Evolutionary conservation across 768 basidiomycete species (phyloP), one percentile per base, ranked within the genome.

Genomic region (Kwoniella mangroviensis): DNA sequence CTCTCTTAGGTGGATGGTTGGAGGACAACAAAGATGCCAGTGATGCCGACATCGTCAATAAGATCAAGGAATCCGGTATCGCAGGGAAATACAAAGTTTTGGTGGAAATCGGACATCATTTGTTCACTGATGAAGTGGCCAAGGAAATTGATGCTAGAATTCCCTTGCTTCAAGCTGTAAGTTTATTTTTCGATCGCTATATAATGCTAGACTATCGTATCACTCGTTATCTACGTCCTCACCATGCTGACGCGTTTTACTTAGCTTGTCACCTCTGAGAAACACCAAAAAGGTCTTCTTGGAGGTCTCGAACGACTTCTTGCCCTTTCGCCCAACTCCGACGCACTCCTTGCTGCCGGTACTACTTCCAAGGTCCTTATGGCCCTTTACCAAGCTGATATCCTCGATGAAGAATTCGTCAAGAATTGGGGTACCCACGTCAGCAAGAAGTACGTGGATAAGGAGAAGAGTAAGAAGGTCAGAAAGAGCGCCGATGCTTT

Each of bases 391-490:
- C 94, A 98, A 83, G 88, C 86, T 51, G 97, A 98, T 75, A 86
- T 98, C 19, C 85, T 99, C 63, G 94, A 98, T 7, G 97, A 99
- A 82, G 93, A 93, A 26, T 87, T 96, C 6, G 86, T 95, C 60
- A 89, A 86, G 11, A 89, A 94, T 72, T 98, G 94, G 96, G 94
- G 94, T 10, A 96, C 93, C 4, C 94, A 96, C 76, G 93, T 94
- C 81, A 92, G 91, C 85, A 96, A 92, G 87, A 97, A 98, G 85
- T 96, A 93, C 80, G 92, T 94, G 55, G 92, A 96, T 84, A 94
- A 91, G 84, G 94, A 98, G 28, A 91, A 88, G 56, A 92, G 91
- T 83, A 98, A 98, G 88, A 94, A 89, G 84, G 94, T 99, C 62
- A 87, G 95, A 76, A 96, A 95, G 86, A 94, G 94, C 13, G 81